A percentile compares a stretch with the other conserved stretches of the same genome.
Conservation (phyloP, 2,329 filamentous ascomycete species). For the Talaromyces funiculosus region DNA sequence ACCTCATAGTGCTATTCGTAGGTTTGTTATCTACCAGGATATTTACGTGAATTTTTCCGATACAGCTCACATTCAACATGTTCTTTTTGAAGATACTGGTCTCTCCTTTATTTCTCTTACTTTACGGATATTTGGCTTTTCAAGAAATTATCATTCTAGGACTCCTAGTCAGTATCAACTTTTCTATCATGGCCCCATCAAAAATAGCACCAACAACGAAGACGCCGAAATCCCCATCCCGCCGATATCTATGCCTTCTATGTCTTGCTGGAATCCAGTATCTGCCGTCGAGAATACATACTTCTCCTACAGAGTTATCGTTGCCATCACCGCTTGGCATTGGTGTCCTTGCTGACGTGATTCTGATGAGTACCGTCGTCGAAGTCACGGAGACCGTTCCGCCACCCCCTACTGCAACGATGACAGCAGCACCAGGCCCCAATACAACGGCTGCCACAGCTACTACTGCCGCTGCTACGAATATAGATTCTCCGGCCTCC, state of each 20-base stretch:
- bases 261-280: neutral
- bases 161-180: neutral
- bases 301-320: neutral
- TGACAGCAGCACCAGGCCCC: neutral
- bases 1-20: neutral
- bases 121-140: too few relatives aligned
- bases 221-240: neutral
- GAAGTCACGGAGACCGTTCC: slow-evolving; percentile 9
- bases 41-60: neutral
- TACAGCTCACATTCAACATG: neutral
- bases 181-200: neutral
- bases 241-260: neutral
- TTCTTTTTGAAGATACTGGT: neutral
- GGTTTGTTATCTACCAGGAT: neutral
- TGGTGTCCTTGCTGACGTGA: neutral
- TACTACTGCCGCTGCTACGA: neutral
- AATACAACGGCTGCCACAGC: neutral
- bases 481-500: neutral
- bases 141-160: neutral
- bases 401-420: neutral
- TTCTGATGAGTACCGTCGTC: slow-evolving; percentile 4
- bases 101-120: neutral
- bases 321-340: neutral
- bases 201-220: neutral
- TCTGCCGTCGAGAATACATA: neutral